Conservation (phyloP, 2,329 filamentous ascomycete genomes). For the Aureobasidium namibiae region DNA sequence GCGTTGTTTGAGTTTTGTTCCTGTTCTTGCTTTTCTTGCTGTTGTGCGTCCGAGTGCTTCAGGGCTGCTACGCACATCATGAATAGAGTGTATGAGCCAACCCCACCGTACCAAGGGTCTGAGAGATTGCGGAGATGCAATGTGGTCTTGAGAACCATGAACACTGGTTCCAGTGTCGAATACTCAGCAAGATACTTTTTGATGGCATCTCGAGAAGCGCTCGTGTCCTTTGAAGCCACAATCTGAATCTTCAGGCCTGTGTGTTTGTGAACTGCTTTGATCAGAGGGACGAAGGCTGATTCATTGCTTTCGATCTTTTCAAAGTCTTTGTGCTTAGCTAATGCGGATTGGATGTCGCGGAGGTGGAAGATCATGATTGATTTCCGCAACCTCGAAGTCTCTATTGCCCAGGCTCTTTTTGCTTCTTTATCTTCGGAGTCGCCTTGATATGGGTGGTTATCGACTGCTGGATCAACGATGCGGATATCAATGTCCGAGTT, state of each 20-base stretch:
- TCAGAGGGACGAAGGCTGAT: slow-evolving; percentile 31
- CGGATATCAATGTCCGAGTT: slow-evolving; percentile 49
- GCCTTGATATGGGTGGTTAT: neutral
- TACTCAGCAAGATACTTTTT: slow-evolving; percentile 41
- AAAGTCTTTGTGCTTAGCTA: slow-evolving; percentile 13
- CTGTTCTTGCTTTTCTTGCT: no score
- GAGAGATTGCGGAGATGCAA: slow-evolving; percentile 44
- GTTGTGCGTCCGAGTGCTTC: slow-evolving; percentile 26
- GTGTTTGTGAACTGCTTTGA: slow-evolving; percentile 34
- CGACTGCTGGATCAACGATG: slow-evolving; percentile 11
- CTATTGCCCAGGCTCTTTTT: neutral
- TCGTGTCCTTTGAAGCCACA: slow-evolving; percentile 33
- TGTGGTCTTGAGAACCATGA: slow-evolving; percentile 40
- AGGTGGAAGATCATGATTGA: neutral
- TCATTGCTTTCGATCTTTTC: slow-evolving; percentile 19
- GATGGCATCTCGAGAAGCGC: slow-evolving; percentile 35
- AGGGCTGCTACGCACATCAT: slow-evolving; percentile 50
- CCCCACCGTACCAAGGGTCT: slow-evolving; percentile 39
- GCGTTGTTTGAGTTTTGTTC: no score
- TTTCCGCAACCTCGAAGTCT: neutral
- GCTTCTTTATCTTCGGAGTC: neutral
- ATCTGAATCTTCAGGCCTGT: slow-evolving; percentile 47
- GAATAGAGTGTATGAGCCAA: slow-evolving; percentile 47
- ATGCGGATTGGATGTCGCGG: neutral
- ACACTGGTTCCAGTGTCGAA: slow-evolving; percentile 42